Evolutionary conservation across 2,329 filamentous ascomycete species (phyloP).

Genomic region (Venturia effusa): DNA sequence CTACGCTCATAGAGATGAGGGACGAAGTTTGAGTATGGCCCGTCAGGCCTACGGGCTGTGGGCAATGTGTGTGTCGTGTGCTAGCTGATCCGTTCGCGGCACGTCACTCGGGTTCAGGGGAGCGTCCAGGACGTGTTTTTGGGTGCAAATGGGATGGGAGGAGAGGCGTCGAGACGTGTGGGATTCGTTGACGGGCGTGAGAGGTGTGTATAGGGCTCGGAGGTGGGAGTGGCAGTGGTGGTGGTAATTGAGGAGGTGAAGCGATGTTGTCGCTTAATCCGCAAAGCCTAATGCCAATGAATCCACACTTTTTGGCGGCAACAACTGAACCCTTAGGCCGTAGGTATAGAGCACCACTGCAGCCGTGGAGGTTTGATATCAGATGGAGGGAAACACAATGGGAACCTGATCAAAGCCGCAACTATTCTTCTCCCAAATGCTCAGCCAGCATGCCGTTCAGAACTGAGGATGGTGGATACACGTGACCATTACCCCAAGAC

Average conservation of each 20-base stretch:
- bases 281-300: not conserved
- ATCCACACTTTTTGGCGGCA: no score
- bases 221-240: not conserved
- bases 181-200: not conserved
- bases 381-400: not conserved
- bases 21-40: not conserved
- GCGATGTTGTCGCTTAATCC: constrained; percentile 1
- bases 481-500: not conserved
- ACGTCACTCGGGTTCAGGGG: not conserved
- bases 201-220: not conserved
- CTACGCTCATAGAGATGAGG: constrained; percentile 7
- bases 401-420: not conserved
- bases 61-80: constrained; percentile 6
- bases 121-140: not conserved
- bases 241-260: not conserved
- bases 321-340: not conserved
- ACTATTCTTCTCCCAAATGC: not conserved
- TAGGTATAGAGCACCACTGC: not conserved
- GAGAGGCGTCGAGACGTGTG: not conserved
- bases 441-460: not conserved
- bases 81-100: constrained; percentile 3
- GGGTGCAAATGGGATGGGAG: not conserved
- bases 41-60: not conserved
- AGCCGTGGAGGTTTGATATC: not conserved
- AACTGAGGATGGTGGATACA: not conserved